phyloP scores from a whole-genome alignment of 305 asterid species.

The Ajuga reptans region DNA sequence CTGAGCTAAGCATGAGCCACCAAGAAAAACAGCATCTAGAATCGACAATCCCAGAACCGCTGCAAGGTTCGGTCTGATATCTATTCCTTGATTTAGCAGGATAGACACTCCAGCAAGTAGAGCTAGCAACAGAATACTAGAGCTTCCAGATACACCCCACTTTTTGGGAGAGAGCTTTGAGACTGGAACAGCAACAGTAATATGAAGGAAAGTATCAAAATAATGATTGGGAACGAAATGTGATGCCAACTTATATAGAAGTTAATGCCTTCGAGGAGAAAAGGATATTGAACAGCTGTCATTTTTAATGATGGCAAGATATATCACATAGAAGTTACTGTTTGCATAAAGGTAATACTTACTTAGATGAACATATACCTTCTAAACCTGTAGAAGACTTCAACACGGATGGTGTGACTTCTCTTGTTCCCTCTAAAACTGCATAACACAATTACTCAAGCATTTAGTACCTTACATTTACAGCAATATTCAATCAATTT shows the following conservation, averaged over 20 bases:
- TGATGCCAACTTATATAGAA: background rate
- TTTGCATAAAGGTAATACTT: conserved; percentile 5
- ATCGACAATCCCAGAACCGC: conserved; percentile 58
- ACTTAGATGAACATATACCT: conserved; percentile 41
- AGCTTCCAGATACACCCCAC: conserved; percentile 90
- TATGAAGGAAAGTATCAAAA: conserved; percentile 4
- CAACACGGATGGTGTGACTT: conserved; percentile 74
- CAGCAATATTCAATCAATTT: background rate
- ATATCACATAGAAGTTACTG: background rate
- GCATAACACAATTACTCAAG: conserved; percentile 32
- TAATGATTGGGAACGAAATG: background rate
- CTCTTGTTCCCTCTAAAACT: conserved; percentile 86
- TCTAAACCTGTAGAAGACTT: conserved; percentile 82
- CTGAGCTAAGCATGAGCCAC: conserved; percentile 84
- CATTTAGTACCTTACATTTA: background rate
- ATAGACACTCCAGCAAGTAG: conserved; percentile 56
- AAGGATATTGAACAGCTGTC: background rate
- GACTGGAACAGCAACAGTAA: conserved; percentile 42
- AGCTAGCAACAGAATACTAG: conserved; percentile 53
- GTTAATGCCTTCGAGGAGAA: background rate
- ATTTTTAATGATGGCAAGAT: background rate
- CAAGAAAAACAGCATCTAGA: conserved; percentile 74
- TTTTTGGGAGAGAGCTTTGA: conserved; percentile 88
- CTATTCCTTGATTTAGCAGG: conserved; percentile 78
- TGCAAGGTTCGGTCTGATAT: conserved; percentile 74